A percentile compares a stretch with the other conserved stretches of the same genome.
phyloP scores from a whole-genome alignment of 139 green algal species.

The Chlorella vulgaris region DNA sequence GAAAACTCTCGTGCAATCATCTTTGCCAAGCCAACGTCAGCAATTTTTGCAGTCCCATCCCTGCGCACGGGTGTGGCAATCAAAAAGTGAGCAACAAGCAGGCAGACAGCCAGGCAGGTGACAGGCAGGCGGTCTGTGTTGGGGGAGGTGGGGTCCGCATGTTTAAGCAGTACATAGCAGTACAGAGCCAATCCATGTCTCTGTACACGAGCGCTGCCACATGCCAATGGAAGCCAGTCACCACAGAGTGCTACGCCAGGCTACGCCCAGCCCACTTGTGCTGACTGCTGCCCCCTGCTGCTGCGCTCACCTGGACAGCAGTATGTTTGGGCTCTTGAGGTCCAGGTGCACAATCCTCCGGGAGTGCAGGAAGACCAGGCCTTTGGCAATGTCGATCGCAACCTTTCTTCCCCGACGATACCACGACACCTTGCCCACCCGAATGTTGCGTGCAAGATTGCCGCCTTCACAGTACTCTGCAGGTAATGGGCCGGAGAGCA shows the following conservation, averaged over 20 bases:
- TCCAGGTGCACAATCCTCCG: slow-evolving; percentile 34
- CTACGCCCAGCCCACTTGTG: no score
- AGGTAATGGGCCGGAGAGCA: no score
- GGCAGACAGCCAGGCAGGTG: no score
- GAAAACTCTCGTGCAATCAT: slow-evolving; percentile 36
- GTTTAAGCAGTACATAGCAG: no score
- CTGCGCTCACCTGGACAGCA: slow-evolving; percentile 16
- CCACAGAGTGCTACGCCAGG: no score
- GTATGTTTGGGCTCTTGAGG: slow-evolving; percentile 28
- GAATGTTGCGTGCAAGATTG: slow-evolving; percentile 46
- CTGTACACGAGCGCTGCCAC: no score
- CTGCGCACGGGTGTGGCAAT: not conserved
- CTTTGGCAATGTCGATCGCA: slow-evolving; percentile 47
- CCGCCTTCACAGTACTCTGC: slow-evolving; percentile 51
- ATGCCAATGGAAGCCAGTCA: no score
- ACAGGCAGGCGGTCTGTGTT: no score
- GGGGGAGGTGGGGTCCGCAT: no score
- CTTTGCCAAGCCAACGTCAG: slow-evolving; percentile 50
- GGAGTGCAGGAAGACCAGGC: slow-evolving; percentile 50
- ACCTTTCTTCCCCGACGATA: slow-evolving; percentile 28
- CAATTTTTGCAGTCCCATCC: slow-evolving; percentile 53
- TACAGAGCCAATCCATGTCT: no score
- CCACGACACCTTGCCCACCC: slow-evolving; percentile 29
- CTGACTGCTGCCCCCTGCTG: not conserved
- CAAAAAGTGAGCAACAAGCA: not conserved